Evolutionary conservation across 2,329 filamentous ascomycete genomes (phyloP).

Genomic region (Penicillium sp.): DNA sequence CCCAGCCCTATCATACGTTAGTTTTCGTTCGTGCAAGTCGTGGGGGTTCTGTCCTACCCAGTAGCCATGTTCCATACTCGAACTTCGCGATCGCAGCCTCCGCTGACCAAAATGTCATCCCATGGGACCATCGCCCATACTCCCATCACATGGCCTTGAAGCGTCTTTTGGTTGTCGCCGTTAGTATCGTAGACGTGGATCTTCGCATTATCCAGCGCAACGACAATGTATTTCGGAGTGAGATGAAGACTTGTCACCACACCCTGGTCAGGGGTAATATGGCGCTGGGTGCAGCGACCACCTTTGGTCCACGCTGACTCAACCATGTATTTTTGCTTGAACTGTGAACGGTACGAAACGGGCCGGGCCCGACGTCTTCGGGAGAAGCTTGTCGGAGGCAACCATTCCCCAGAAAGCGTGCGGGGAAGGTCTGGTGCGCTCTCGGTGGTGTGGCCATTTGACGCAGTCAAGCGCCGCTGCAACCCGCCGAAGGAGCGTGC

Average conservation of each 20-base stretch:
- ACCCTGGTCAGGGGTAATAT: conserved; percentile 94
- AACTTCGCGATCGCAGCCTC: conserved; percentile 94
- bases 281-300: conserved; percentile 76
- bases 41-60: conserved; percentile 59
- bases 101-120: conserved; percentile 92
- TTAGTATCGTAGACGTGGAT: conserved; percentile 97
- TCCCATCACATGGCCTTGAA: conserved; percentile 97
- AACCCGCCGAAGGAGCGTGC: conserved; percentile 23
- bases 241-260: conserved; percentile 95
- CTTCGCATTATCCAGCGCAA: conserved; percentile 95
- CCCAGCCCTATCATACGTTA: conserved; percentile 56
- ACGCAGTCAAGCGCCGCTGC: conserved; percentile 28
- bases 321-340: conserved; percentile 95
- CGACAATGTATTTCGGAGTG: conserved; percentile 94
- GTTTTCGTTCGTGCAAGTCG: neutral
- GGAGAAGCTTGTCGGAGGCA: conserved; percentile 32
- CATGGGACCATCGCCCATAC: conserved; percentile 99
- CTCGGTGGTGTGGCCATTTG: conserved; percentile 44
- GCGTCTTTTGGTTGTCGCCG: conserved; percentile 80
- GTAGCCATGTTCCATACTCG: conserved; percentile 95
- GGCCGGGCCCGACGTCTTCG: conserved; percentile 60
- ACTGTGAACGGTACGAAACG: conserved; percentile 90
- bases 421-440: conserved; percentile 50
- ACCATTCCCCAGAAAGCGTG: conserved; percentile 36
- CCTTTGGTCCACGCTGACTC: conserved; percentile 96